phyloP scores from a whole-genome alignment of 2,329 filamentous ascomycete genomes.

The Lasiodiplodia gonubiensis region DNA sequence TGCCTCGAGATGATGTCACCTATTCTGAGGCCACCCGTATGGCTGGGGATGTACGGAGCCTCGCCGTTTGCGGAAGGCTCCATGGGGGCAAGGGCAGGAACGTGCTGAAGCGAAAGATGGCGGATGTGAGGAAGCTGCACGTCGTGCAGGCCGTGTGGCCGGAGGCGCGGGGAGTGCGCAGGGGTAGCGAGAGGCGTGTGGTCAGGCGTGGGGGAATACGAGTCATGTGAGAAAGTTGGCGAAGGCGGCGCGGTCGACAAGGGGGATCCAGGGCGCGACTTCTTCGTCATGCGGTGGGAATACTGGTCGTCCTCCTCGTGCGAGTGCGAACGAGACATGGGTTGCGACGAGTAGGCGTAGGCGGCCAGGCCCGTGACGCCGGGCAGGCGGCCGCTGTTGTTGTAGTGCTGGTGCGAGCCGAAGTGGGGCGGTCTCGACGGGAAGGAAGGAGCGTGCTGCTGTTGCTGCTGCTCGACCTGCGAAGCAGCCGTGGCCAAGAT shows the following conservation, averaged over 20 bases:
- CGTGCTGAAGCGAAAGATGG: constrained; percentile 69
- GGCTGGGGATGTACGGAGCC: constrained; percentile 63
- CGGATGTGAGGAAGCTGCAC: constrained; percentile 88
- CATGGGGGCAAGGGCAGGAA: constrained; percentile 72
- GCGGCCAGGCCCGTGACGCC: constrained; percentile 39
- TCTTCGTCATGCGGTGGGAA: constrained; percentile 76
- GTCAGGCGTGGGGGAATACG: constrained; percentile 91
- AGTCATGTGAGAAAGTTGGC: constrained; percentile 95
- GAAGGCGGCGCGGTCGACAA: constrained; percentile 96
- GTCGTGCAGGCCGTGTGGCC: constrained; percentile 72
- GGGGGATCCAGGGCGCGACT: constrained; percentile 90
- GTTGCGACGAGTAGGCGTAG: constrained; percentile 72
- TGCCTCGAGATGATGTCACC: constrained; percentile 91
- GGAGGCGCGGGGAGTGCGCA: constrained; percentile 88
- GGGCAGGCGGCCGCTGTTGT: constrained; percentile 67
- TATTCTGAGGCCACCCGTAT: constrained; percentile 73
- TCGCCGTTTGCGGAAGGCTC: constrained; percentile 68
- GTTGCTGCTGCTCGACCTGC: constrained; percentile 69
- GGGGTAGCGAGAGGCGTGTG: constrained; percentile 98
- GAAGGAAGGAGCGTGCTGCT: constrained; percentile 41
- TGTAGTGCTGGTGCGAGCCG: constrained; percentile 51
- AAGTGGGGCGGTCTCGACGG: constrained; percentile 41
- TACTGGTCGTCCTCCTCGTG: constrained; percentile 85
- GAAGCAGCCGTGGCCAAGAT: constrained; percentile 72
- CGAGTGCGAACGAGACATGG: constrained; percentile 89